Evolutionary conservation across 352 stramenopile genomes (phyloP), one percentile per base, ranked within the genome.

Genomic region (Phytophthora pini): DNA sequence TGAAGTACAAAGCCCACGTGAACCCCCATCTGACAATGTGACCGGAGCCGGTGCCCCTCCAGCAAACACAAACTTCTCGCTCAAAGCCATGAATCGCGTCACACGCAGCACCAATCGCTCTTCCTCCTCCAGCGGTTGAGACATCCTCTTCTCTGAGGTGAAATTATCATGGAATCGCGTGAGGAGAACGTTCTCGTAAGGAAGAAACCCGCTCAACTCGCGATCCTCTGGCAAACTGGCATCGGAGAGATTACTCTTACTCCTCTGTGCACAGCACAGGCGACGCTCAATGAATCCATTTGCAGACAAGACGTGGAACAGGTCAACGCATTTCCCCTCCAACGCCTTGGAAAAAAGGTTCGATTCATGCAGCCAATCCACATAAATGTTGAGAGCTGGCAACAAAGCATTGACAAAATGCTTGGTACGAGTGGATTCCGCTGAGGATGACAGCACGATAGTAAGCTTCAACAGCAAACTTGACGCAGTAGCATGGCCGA

Each of bases 121-220:
- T 55, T 70, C 68, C 43, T 61, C 47, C 5, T 48, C 63, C 41
- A 70, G 32, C 34, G 53, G 13, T 3, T 22, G 46, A 15, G 47
- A 45, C 22, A 32, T 32, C 5, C 20, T 57, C 6, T 50, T 58
- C 22, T 60, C 49, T 41, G n/a, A 17, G 24, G 24, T 36, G 11
- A 54, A 10, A 22, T 61, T 60, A 22, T 54, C 51, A 2, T 46
- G 40, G 27, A 68, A 65, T 31, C 59, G 51, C 0, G 40, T 41
- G 4, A 56, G 12, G 10, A 61, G 54, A 4, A n/a, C 27, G 3
- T 55, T 52, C 20, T 67, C 27, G 8, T 48, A 69, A 26, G 75
- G 77, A 11, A 87, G 50, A 58, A 87, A 88, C 0, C 77, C 80
- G 15, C 43, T 39, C 29, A 83, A 38, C 39, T 87, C 73, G 10